A percentile compares a stretch with the other conserved stretches of the same genome.
Evolutionary conservation across 2,329 filamentous ascomycete genomes (phyloP).

Genomic region (Penicillium oxalicum): DNA sequence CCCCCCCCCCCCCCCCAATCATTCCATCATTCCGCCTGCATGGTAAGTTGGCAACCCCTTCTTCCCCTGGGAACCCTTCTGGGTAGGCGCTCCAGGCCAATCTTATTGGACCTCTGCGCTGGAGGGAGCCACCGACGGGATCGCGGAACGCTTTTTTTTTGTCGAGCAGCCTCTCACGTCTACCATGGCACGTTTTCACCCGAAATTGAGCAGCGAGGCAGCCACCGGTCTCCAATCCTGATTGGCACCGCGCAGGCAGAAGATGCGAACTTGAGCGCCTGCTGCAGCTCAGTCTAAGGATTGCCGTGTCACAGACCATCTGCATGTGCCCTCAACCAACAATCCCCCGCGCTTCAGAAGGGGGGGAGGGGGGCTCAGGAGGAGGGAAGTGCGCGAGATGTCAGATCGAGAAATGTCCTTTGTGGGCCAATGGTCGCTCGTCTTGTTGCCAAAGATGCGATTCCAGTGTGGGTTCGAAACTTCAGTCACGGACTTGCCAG

Average conservation of each 20-base stretch:
- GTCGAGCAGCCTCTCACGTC: slow-evolving; percentile 9
- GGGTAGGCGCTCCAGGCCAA: background rate
- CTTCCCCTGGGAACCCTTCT: background rate
- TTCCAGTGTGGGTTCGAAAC: too few species aligned
- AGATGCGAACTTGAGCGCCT: background rate
- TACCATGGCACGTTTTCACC: slow-evolving; percentile 14
- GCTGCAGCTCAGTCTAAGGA: slow-evolving; percentile 1
- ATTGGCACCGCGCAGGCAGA: background rate
- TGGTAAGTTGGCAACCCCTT: too few species aligned
- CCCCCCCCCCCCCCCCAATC: too few species aligned
- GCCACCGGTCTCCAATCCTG: background rate
- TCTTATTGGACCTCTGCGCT: background rate
- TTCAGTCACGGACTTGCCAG: too few species aligned
- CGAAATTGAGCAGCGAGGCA: slow-evolving; percentile 3
- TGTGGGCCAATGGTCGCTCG: too few species aligned
- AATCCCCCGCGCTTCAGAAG: slow-evolving; percentile 9
- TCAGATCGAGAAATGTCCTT: too few species aligned
- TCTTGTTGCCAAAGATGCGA: background rate
- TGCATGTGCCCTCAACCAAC: slow-evolving; percentile 8
- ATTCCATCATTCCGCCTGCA: too few species aligned
- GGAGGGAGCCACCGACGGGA: slow-evolving; percentile 5
- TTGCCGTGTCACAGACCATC: slow-evolving; percentile 7
- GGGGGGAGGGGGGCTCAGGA: background rate
- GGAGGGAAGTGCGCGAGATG: too few species aligned
- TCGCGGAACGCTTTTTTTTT: slow-evolving; percentile 6